A percentile compares a stretch with the other conserved stretches of the same genome.
Conservation (phyloP, 1,284 basidiomycete species). For the Somion occarium region DNA sequence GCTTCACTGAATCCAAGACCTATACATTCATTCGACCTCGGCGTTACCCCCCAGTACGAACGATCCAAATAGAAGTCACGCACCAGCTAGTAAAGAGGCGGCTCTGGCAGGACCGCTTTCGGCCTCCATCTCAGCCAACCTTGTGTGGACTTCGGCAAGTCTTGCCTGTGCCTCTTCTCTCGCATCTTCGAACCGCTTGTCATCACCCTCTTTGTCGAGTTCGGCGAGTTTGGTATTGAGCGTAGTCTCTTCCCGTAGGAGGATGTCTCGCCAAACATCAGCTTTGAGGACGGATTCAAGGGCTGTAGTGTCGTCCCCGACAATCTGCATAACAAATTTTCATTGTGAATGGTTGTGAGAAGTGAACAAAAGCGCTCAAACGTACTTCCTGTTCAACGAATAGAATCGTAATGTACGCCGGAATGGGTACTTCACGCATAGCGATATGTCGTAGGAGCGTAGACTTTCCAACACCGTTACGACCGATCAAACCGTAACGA, state of each 20-base stretch:
- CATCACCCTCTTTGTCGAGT: constrained; percentile 72
- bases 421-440: constrained; percentile 91
- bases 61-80: constrained; percentile 7
- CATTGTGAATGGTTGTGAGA: neutral
- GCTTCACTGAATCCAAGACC: constrained; percentile 87
- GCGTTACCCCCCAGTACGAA: neutral
- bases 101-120: constrained; percentile 95
- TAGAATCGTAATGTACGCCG: constrained; percentile 91
- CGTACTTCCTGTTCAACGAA: constrained; percentile 97
- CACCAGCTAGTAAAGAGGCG: constrained; percentile 84
- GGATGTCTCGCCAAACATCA: constrained; percentile 92
- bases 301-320: constrained; percentile 91
- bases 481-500: constrained; percentile 82
- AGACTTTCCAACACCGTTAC: constrained; percentile 96
- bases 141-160: constrained; percentile 89
- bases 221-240: constrained; percentile 70
- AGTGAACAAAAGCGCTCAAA: constrained; percentile 4
- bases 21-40: constrained; percentile 21
- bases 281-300: constrained; percentile 94
- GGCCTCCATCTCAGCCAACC: constrained; percentile 95
- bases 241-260: constrained; percentile 75
- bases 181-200: constrained; percentile 74
- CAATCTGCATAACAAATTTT: constrained; percentile 44
- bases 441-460: constrained; percentile 96
- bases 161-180: constrained; percentile 84